Conservation (phyloP, 2,329 filamentous ascomycete genomes). For the Massarina eburnea region DNA sequence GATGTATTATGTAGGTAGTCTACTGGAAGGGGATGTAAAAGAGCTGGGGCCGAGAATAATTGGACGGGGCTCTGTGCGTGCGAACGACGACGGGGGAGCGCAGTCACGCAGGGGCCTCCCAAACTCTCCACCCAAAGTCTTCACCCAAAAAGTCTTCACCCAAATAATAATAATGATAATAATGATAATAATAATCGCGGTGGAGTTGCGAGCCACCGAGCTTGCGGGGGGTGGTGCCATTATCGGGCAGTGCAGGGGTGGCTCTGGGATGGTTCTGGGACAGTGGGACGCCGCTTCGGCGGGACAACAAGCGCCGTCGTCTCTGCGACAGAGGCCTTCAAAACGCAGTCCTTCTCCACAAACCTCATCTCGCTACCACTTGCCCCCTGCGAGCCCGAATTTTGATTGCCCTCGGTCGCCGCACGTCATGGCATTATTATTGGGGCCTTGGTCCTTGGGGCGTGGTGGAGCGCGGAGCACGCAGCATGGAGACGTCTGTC, state of each 20-base stretch:
- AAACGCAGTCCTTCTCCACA: slow-evolving; percentile 39
- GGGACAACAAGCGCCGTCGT: slow-evolving; percentile 8
- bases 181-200: too few relatives aligned
- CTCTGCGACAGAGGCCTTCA: slow-evolving; percentile 36
- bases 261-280: neutral
- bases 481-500: too few relatives aligned
- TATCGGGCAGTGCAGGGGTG: slow-evolving; percentile 7
- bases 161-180: too few relatives aligned
- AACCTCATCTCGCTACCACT: slow-evolving; percentile 41
- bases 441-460: too few relatives aligned
- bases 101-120: slow-evolving; percentile 25
- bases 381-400: slow-evolving; percentile 17
- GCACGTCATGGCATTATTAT: neutral
- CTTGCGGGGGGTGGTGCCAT: neutral
- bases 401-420: neutral
- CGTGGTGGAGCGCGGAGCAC: too few relatives aligned
- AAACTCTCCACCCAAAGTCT: neutral
- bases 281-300: neutral
- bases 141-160: too few relatives aligned
- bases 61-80: slow-evolving; percentile 31
- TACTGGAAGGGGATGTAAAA: slow-evolving; percentile 19
- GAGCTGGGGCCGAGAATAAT: slow-evolving; percentile 21
- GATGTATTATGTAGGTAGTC: slow-evolving; percentile 8
- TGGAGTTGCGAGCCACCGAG: too few relatives aligned
- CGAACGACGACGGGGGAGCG: slow-evolving; percentile 32